Percentiles rank a stretch among this genome's conserved stretches.
phyloP scores from a whole-genome alignment of 257 asterid genomes.

The Lithospermum erythrorhizon region DNA sequence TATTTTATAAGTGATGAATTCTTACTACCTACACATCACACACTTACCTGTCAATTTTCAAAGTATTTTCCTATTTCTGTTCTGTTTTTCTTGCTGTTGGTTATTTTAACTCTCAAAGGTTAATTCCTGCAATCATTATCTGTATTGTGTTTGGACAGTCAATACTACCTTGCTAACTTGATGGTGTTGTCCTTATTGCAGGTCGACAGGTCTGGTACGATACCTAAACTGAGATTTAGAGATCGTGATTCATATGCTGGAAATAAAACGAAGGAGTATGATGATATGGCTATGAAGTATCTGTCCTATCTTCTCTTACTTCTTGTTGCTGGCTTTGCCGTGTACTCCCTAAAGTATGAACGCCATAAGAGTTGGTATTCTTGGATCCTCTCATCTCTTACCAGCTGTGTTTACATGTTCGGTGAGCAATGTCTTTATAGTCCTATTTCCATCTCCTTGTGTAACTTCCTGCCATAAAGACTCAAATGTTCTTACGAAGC shows the following conservation, averaged over 20 bases:
- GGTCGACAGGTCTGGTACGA: constrained; percentile 89
- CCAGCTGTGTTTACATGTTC: constrained; percentile 97
- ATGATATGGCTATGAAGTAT: constrained; percentile 97
- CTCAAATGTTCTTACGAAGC: background rate
- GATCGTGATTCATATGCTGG: constrained; percentile 93
- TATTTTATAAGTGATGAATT: background rate
- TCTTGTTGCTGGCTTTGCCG: constrained; percentile 64
- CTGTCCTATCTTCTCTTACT: constrained; percentile 75
- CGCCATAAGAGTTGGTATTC: constrained; percentile 99
- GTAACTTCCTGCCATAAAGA: background rate
- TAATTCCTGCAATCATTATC: background rate
- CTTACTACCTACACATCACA: background rate
- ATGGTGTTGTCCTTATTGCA: constrained; percentile 16
- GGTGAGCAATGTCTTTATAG: constrained; percentile 42
- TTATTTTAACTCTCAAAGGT: background rate
- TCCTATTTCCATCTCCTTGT: constrained; percentile 1
- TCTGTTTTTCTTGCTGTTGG: background rate
- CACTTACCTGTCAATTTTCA: background rate
- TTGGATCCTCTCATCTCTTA: constrained; percentile 90
- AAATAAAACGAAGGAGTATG: constrained; percentile 96
- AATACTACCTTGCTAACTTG: background rate
- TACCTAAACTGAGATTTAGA: constrained; percentile 85
- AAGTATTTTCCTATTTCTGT: background rate
- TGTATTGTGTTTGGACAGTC: background rate
- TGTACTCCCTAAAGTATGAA: constrained; percentile 87